Percentiles rank a stretch among this genome's conserved stretches.
Evolutionary conservation across 805 yeast species (phyloP).

Genomic region (Schwanniomyces pseudopolymorphus): DNA sequence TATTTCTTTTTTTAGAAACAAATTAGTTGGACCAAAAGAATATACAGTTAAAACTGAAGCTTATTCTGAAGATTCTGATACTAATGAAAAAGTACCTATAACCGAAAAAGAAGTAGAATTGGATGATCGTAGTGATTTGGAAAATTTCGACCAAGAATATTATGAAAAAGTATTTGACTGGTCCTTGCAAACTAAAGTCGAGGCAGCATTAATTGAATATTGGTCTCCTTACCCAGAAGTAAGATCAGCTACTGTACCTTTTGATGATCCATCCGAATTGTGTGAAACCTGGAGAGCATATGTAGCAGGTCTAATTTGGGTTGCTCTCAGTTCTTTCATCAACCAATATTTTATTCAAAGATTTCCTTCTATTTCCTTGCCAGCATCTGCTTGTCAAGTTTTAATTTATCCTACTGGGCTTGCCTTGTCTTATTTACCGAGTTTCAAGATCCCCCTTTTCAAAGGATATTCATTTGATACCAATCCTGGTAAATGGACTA

Average conservation of each 20-base stretch:
- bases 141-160: slow-evolving; percentile 1
- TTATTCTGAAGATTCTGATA: background rate
- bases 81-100: background rate
- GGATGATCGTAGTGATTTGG: background rate
- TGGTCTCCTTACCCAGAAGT: slow-evolving; percentile 33
- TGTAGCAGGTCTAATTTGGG: slow-evolving; percentile 50
- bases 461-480: slow-evolving; percentile 2
- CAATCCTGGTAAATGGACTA: slow-evolving; percentile 8
- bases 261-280: slow-evolving; percentile 34
- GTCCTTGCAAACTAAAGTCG: slow-evolving; percentile 30
- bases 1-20: background rate
- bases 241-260: slow-evolving; percentile 27
- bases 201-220: slow-evolving; percentile 41
- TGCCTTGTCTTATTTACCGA: slow-evolving; percentile 34
- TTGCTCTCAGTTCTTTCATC: slow-evolving; percentile 51
- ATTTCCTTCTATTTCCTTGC: slow-evolving; percentile 45
- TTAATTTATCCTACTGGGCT: slow-evolving; percentile 46
- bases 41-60: background rate
- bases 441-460: slow-evolving; percentile 17
- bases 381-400: slow-evolving; percentile 44
- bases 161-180: slow-evolving; percentile 15
- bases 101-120: background rate
- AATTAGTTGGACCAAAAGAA: background rate
- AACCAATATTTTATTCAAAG: slow-evolving; percentile 58
- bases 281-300: slow-evolving; percentile 49